phyloP scores from a whole-genome alignment of 2,329 filamentous ascomycete genomes.

The Colletotrichum phormii region DNA sequence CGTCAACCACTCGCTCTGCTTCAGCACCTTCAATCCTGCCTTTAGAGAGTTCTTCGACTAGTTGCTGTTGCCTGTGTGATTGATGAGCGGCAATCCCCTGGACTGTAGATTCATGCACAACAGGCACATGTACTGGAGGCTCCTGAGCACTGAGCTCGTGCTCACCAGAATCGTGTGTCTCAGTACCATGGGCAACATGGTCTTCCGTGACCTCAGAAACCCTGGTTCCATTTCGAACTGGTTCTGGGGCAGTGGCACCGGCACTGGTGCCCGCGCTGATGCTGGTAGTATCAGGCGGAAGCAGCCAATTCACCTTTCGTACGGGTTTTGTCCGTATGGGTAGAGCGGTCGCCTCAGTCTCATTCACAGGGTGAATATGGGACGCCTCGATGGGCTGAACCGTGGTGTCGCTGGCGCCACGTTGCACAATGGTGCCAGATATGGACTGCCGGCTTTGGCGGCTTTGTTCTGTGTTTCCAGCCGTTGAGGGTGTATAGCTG shows the following conservation, averaged over 20 bases:
- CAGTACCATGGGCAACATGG: background rate
- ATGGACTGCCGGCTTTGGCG: constrained; percentile 48
- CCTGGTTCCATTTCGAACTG: background rate
- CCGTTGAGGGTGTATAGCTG: constrained; percentile 32
- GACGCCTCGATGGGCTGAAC: constrained; percentile 39
- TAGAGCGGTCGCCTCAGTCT: background rate
- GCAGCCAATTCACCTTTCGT: constrained; percentile 29
- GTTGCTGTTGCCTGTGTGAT: background rate
- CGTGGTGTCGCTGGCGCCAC: constrained; percentile 42
- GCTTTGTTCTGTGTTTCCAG: constrained; percentile 23
- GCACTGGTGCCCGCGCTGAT: background rate
- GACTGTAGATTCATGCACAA: background rate
- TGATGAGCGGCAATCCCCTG: background rate
- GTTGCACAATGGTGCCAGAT: constrained; percentile 33
- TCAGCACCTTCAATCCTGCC: background rate
- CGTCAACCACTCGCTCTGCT: background rate
- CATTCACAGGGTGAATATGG: background rate
- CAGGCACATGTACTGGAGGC: background rate
- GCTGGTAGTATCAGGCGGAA: constrained; percentile 12
- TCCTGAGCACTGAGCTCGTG: background rate
- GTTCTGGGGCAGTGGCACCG: background rate
- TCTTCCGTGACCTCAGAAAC: background rate
- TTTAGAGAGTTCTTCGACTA: background rate
- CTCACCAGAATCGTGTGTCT: background rate
- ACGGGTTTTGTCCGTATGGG: constrained; percentile 6